These are phyloP conservation scores for Babesia bigemina DNA, from an alignment of 169 alveolate genomes.

Conservation along the genomic window DNA sequence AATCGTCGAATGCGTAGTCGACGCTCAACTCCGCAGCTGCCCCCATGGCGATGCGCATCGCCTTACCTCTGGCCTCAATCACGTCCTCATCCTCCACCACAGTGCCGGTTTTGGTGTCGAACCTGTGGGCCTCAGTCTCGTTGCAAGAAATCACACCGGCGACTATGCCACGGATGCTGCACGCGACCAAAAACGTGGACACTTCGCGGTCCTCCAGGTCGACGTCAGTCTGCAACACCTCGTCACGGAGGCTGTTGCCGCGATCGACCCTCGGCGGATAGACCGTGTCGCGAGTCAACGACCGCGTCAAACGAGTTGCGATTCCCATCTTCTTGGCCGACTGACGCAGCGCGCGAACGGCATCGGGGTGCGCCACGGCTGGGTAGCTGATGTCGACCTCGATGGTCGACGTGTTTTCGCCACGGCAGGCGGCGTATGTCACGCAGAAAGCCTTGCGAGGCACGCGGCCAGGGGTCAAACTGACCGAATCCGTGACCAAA, in stretches of 20 bases:
- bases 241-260: conserved; percentile 18
- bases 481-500: conserved; percentile 16
- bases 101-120: conserved; percentile 18
- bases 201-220: conserved; percentile 37
- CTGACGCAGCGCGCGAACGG: conserved; percentile 24
- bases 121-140: conserved; percentile 23
- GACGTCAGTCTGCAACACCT: conserved; percentile 18
- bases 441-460: conserved; percentile 25
- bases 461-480: conserved; percentile 25
- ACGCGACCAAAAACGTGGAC: conserved; percentile 11
- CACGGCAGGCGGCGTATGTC: conserved; percentile 54
- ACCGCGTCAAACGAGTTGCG: conserved; percentile 12
- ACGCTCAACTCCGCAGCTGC: conserved; percentile 29
- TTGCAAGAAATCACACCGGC: conserved; percentile 37
- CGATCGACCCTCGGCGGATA: conserved; percentile 13
- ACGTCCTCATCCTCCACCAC: conserved; percentile 15
- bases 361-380: conserved; percentile 56
- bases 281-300: conserved; percentile 6
- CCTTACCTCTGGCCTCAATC: conserved; percentile 12
- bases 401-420: conserved; percentile 21
- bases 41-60: conserved; percentile 24
- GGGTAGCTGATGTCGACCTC: conserved; percentile 51
- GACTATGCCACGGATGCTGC: conserved; percentile 16
- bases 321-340: conserved; percentile 5
- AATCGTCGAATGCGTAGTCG: conserved; percentile 17